Percentiles rank a stretch among this genome's conserved stretches.
Evolutionary conservation across 2,329 filamentous ascomycete species (phyloP).

Genomic region (Claviceps paspali): DNA sequence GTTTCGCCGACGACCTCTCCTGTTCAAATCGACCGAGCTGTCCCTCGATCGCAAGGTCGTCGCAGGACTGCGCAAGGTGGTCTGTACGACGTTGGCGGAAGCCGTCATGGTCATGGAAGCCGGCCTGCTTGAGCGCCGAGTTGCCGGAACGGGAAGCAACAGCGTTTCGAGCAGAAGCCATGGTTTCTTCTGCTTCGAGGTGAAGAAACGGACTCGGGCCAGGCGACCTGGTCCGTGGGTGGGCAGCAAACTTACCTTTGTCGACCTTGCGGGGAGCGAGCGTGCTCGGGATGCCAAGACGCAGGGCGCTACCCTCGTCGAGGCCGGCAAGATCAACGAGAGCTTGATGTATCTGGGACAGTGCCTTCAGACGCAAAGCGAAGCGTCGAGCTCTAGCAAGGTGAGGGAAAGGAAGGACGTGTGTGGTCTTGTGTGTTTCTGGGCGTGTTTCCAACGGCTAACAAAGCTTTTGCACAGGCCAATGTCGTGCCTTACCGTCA

Average conservation of each 20-base stretch:
- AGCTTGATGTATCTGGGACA: conserved; percentile 97
- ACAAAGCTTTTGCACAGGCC: conserved; percentile 28
- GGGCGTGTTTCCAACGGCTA: too few relatives aligned
- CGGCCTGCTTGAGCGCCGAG: conserved; percentile 70
- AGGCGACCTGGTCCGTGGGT: conserved; percentile 46
- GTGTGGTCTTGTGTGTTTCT: too few relatives aligned
- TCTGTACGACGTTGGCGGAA: conserved; percentile 69
- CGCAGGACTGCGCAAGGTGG: conserved; percentile 76
- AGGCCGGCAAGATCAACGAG: conserved; percentile 97
- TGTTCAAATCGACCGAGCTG: conserved; percentile 84
- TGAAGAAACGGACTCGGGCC: conserved; percentile 57
- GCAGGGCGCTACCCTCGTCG: conserved; percentile 76
- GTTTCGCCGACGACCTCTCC: conserved; percentile 57
- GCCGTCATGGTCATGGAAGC: conserved; percentile 83
- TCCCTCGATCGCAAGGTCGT: conserved; percentile 91
- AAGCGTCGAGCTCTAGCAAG: conserved; percentile 58
- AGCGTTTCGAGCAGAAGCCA: conserved; percentile 85
- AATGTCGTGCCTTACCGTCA: conserved; percentile 64
- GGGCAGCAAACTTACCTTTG: conserved; percentile 69
- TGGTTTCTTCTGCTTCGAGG: conserved; percentile 89
- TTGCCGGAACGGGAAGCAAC: conserved; percentile 85
- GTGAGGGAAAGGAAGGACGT: too few relatives aligned
- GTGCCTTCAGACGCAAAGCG: conserved; percentile 88
- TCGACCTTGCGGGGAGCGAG: conserved; percentile 87
- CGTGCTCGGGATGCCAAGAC: conserved; percentile 88